phyloP scores from a whole-genome alignment of 2,329 filamentous ascomycete genomes.

The Fusarium drepaniforme region DNA sequence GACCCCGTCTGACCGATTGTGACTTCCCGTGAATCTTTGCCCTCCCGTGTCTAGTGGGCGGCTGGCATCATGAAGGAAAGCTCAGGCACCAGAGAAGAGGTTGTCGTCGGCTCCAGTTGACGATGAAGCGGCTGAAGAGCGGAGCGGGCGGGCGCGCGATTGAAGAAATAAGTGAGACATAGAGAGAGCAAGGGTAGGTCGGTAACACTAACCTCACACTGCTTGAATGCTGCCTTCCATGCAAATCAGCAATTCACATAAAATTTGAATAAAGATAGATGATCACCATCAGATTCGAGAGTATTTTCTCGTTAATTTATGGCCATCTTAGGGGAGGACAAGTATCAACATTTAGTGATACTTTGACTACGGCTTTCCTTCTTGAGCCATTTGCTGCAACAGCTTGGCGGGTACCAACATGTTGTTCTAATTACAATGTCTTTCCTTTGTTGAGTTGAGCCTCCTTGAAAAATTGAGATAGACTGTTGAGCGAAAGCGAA shows the following conservation, averaged over 20 bases:
- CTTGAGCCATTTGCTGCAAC: neutral
- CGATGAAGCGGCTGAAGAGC: neutral
- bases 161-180: neutral
- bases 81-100: neutral
- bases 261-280: neutral
- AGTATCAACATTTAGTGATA: neutral
- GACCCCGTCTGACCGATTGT: slow-evolving; percentile 17
- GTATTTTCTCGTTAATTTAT: neutral
- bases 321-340: neutral
- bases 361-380: neutral
- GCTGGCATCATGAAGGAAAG: neutral
- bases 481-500: neutral
- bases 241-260: neutral
- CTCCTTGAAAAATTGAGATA: neutral
- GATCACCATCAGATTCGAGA: neutral
- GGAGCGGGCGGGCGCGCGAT: neutral
- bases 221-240: neutral
- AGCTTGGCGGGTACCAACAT: too few species aligned
- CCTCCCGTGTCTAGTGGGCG: neutral
- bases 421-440: neutral
- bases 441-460: neutral
- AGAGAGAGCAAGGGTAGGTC: neutral
- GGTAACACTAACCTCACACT: neutral
- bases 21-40: slow-evolving; percentile 7
- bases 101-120: neutral